Base-by-base conservation (phyloP, 2,329 filamentous ascomycete species). In the Chrysosporium keratinophilum region DNA sequence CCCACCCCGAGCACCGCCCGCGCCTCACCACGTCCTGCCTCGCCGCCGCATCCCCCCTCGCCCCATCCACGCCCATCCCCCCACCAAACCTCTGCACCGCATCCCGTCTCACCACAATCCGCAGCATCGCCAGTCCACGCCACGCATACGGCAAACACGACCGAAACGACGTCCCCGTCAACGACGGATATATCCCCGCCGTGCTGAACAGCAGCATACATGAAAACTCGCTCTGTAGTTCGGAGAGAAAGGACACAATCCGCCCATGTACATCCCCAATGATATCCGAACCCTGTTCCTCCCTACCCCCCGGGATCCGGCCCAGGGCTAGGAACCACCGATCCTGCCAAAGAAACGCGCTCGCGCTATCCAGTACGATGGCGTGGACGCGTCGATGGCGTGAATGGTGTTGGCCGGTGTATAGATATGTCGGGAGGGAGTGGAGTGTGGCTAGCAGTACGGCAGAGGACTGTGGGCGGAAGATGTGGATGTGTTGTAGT, bases 401-500 rank as follows among this genome's bases (percentile, higher is more conserved):
- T 4, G 78, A 81, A 17, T 61, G 56, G 62, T 82, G 78, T 0
- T 62, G 58, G 10, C 64, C 47, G 35, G 67, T 58, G 56, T 80
- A 71, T 6, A 84, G 73, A 62, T 82, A 80, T 0, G 58, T 42
- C 14, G 74, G 71, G 0, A 84, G 62, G 0, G 60, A 58, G 2
- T 65, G 57, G 0, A 84, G 61, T 0, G 78, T 79, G 5, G 73
- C 63, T 1, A 81, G 65, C 0, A 82, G 65, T 1, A 75, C 70
- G 1, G 66, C 45, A 20, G 77, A 77, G 1, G 76, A 77, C 43
- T 76, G 71, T 0, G 79, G 79, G 2, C 69, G 74, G 66, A 82
- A 78, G 56, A 84, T 69, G 63, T 83, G 80, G 37, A 84, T 64
- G 60, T 84, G 80, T 28, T 67, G 61, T 0, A 84, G 67, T 3